phyloP scores from a whole-genome alignment of 2,329 filamentous ascomycete species.

The Sporothrix pseudoabietina region DNA sequence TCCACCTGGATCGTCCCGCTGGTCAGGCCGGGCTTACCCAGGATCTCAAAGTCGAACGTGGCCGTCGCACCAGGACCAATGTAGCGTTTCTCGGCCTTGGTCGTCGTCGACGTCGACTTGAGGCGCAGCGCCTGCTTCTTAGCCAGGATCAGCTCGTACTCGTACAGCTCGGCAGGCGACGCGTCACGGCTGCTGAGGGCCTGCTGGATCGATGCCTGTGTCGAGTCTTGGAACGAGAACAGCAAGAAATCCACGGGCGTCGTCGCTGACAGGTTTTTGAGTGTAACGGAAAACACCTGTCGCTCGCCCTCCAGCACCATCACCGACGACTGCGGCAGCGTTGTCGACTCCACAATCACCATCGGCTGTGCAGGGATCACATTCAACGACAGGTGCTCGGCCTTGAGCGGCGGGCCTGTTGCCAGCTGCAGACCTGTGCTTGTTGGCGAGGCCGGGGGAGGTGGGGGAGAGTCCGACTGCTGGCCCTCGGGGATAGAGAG shows the following conservation, averaged over 20 bases:
- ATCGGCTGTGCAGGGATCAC: conserved; percentile 81
- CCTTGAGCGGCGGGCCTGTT: conserved; percentile 47
- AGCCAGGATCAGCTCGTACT: conserved; percentile 78
- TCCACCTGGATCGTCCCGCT: conserved; percentile 79
- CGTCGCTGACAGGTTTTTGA: conserved; percentile 72
- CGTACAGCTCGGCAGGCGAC: conserved; percentile 76
- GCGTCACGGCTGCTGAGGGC: conserved; percentile 77
- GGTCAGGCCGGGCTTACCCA: conserved; percentile 83
- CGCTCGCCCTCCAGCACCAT: conserved; percentile 94
- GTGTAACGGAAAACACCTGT: conserved; percentile 72
- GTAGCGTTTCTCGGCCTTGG: conserved; percentile 43
- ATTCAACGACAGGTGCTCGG: conserved; percentile 62
- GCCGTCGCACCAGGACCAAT: conserved; percentile 69
- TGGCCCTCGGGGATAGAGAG: background rate
- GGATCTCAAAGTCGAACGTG: conserved; percentile 79
- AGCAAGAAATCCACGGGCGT: conserved; percentile 81
- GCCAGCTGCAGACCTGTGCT: background rate
- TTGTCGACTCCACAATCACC: conserved; percentile 72
- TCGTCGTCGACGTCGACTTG: conserved; percentile 34
- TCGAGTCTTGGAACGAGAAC: conserved; percentile 88
- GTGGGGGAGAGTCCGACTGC: background rate
- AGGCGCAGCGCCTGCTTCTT: conserved; percentile 69
- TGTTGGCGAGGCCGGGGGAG: conserved; percentile 25
- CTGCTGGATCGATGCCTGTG: conserved; percentile 72
- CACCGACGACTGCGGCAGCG: conserved; percentile 78